phyloP scores from a whole-genome alignment of 2,329 filamentous ascomycete species.

The Cercospora zeae-maydis region DNA sequence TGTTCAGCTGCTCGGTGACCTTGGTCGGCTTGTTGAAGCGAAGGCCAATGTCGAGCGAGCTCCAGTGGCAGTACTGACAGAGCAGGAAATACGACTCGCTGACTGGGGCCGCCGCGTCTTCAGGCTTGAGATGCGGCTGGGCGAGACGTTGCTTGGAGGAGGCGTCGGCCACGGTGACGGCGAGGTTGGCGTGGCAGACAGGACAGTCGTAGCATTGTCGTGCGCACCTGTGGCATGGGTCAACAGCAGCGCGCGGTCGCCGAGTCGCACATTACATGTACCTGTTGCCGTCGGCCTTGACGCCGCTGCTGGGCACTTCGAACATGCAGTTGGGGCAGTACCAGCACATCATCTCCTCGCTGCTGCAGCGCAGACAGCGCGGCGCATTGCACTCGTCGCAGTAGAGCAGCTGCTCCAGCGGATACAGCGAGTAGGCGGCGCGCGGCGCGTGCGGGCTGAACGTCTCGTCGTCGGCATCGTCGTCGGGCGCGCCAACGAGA shows the following conservation, averaged over 20 bases:
- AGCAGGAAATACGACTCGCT: constrained; percentile 62
- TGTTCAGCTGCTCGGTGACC: constrained; percentile 65
- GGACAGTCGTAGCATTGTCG: constrained; percentile 96
- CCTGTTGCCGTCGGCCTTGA: constrained; percentile 91
- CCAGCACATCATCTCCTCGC: constrained; percentile 91
- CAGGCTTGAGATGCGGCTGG: constrained; percentile 19
- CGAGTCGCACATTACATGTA: constrained; percentile 53
- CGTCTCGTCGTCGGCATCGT: constrained; percentile 70
- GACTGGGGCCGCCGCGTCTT: constrained; percentile 11
- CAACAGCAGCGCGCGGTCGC: neutral
- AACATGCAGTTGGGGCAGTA: constrained; percentile 95
- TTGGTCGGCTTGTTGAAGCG: constrained; percentile 82
- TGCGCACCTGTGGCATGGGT: constrained; percentile 52
- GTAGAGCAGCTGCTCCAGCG: constrained; percentile 88
- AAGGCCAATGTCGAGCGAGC: constrained; percentile 81
- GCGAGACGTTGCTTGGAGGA: constrained; percentile 34
- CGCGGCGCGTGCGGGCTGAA: constrained; percentile 84
- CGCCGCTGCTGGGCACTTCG: constrained; percentile 87
- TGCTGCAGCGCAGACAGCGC: constrained; percentile 84
- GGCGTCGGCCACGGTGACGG: constrained; percentile 66
- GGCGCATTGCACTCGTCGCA: constrained; percentile 98
- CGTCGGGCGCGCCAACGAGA: constrained; percentile 45
- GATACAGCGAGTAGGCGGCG: constrained; percentile 88
- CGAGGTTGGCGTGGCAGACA: constrained; percentile 75
- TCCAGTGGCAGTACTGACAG: constrained; percentile 93